A percentile compares a stretch with the other conserved stretches of the same genome.
Evolutionary conservation across 176 grass and related monocot species (phyloP).

Genomic region (Alloteropsis semialata): DNA sequence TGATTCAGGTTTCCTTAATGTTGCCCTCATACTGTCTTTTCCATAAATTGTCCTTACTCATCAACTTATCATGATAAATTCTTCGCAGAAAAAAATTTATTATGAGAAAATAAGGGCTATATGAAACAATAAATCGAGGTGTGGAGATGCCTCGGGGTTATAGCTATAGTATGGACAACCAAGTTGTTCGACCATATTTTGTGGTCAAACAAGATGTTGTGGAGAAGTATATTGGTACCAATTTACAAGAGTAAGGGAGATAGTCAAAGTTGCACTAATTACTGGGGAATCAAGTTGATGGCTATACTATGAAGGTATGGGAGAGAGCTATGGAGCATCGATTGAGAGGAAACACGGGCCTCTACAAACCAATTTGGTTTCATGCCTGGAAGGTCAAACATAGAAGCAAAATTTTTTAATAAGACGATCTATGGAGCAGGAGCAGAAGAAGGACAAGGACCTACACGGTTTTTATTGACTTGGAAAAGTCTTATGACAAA

Average conservation of each 20-base stretch:
- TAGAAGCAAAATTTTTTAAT: background rate
- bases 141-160: background rate
- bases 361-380: background rate
- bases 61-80: too few species aligned
- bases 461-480: too few species aligned
- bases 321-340: background rate
- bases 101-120: too few species aligned
- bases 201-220: background rate
- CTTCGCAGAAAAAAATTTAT: too few species aligned
- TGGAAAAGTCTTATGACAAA: too few species aligned
- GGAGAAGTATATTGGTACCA: background rate
- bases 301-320: background rate
- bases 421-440: background rate
- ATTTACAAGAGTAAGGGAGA: background rate
- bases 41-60: too few species aligned
- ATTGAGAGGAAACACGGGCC: background rate
- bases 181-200: background rate
- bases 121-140: too few species aligned
- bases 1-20: too few species aligned
- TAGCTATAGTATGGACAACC: background rate
- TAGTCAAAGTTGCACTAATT: background rate
- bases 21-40: too few species aligned
- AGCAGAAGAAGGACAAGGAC: background rate
- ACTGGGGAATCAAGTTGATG: background rate
- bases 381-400: background rate